Evolutionary conservation across 129 eudicot species (phyloP).

Genomic region (Dittrichia graveolens): DNA sequence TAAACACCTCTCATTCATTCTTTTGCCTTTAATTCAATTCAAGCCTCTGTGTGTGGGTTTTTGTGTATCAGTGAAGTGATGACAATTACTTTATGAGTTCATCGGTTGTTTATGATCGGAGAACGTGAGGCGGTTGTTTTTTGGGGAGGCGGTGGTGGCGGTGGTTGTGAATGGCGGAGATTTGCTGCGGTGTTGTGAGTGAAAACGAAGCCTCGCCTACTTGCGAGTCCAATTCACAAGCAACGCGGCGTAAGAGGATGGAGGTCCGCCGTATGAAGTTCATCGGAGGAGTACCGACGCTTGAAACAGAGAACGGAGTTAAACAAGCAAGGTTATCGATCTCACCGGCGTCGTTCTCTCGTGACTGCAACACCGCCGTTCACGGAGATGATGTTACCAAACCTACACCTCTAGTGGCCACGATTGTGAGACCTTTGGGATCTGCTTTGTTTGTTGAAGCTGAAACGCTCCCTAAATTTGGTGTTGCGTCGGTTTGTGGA

Average conservation of each 20-base stretch:
- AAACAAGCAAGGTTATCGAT: slow-evolving; percentile 50
- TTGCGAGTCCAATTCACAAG: slow-evolving; percentile 48
- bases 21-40: not conserved
- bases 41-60: not conserved
- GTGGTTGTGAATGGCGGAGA: slow-evolving; percentile 54
- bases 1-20: slow-evolving; percentile 14
- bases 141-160: slow-evolving; percentile 13
- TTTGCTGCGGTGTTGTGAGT: slow-evolving; percentile 57
- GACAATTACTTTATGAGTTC: not conserved
- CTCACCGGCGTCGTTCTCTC: slow-evolving; percentile 32
- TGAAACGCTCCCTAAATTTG: slow-evolving; percentile 54
- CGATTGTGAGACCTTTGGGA: slow-evolving; percentile 31
- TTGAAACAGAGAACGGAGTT: slow-evolving; percentile 31
- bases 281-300: slow-evolving; percentile 28
- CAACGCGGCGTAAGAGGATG: slow-evolving; percentile 57
- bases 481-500: slow-evolving; percentile 77
- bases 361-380: slow-evolving; percentile 30
- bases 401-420: slow-evolving; percentile 16
- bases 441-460: slow-evolving; percentile 15
- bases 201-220: slow-evolving; percentile 47
- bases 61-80: not conserved
- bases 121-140: not conserved
- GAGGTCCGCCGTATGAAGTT: slow-evolving; percentile 53
- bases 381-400: not conserved
- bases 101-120: not conserved